These are phyloP conservation scores for Odontarrhena argentea DNA, from an alignment of 345 rosid species.

Conservation along the genomic window DNA sequence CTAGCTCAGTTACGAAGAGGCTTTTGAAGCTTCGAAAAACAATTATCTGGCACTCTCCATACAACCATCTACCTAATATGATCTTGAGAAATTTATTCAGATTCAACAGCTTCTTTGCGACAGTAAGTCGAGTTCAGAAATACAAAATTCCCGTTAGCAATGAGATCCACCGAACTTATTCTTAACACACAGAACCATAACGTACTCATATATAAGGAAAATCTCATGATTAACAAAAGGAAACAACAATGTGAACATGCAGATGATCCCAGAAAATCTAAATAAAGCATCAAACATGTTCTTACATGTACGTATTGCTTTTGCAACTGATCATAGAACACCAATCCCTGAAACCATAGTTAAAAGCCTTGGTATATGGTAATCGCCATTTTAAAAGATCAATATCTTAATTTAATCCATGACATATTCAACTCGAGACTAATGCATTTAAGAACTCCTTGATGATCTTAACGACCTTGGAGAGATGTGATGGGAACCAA, in stretches of 20 bases:
- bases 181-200: slow-evolving; percentile 47
- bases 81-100: slow-evolving; percentile 62
- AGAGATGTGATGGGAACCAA: too few species aligned
- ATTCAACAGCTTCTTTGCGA: slow-evolving; percentile 66
- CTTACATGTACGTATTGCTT: slow-evolving; percentile 66
- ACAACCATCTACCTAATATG: slow-evolving; percentile 78
- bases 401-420: slow-evolving; percentile 72
- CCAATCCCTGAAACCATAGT: slow-evolving; percentile 64
- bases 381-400: slow-evolving; percentile 78
- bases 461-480: too few species aligned
- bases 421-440: slow-evolving; percentile 47
- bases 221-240: too few species aligned
- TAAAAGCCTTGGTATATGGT: slow-evolving; percentile 60
- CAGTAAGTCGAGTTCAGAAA: slow-evolving; percentile 46
- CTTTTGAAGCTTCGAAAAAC: background rate
- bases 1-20: background rate
- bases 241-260: background rate
- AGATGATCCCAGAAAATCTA: too few species aligned
- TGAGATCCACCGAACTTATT: slow-evolving; percentile 54
- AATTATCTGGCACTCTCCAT: slow-evolving; percentile 91
- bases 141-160: slow-evolving; percentile 57
- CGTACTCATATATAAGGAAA: background rate
- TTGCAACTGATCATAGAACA: slow-evolving; percentile 64
- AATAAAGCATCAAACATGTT: slow-evolving; percentile 55
- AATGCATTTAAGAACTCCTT: too few species aligned